These are phyloP conservation scores for Sporobolus alterniflorus DNA, from an alignment of 202 grass and related monocot genomes.

Conservation along the genomic window DNA sequence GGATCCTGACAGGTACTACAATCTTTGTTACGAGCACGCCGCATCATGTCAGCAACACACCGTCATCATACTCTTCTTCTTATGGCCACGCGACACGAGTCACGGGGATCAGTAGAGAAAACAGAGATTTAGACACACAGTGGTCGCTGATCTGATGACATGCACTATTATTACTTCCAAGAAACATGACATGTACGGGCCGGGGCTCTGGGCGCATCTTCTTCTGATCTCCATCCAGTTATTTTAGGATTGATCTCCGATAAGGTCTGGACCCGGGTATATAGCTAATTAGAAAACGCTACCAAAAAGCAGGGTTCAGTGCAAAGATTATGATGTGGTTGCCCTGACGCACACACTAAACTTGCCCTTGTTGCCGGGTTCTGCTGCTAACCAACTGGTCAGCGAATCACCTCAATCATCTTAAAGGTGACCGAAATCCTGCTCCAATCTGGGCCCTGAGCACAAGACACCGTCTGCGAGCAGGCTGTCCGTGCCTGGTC, in stretches of 20 bases:
- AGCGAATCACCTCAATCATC: slow-evolving; percentile 4
- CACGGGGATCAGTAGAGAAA: background rate
- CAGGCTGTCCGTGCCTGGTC: background rate
- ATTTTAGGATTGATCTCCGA: background rate
- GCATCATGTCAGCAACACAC: background rate
- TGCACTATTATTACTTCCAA: no score
- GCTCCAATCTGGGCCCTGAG: background rate
- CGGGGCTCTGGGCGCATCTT: background rate
- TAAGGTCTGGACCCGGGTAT: background rate
- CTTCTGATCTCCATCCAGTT: background rate
- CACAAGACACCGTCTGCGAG: background rate
- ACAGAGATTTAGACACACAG: background rate
- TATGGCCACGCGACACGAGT: no score
- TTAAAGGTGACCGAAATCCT: background rate
- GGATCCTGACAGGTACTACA: slow-evolving; percentile 23
- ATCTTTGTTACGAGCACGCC: background rate
- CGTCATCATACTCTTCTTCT: background rate
- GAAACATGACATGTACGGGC: background rate
- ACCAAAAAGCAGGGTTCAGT: background rate
- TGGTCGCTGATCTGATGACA: no score
- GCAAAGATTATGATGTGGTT: background rate
- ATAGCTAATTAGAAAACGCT: background rate
- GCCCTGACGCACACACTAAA: background rate
- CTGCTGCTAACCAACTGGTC: background rate
- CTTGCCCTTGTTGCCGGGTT: background rate